phyloP scores from a whole-genome alignment of 768 basidiomycete species.

The Exidia glandulosa region DNA sequence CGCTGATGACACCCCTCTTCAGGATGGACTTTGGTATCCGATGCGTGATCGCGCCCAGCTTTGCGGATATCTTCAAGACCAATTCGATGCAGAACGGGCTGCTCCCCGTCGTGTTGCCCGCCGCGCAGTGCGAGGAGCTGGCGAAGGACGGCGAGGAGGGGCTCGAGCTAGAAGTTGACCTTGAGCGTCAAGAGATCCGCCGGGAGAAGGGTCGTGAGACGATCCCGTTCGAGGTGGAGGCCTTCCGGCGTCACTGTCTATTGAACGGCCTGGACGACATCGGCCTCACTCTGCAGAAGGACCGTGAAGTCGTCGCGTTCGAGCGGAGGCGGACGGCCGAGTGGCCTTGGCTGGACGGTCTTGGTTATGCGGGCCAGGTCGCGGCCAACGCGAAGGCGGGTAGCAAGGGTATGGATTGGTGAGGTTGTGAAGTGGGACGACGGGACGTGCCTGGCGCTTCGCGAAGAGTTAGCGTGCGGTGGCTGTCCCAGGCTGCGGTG shows the following conservation, averaged over 20 bases:
- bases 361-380: conserved; percentile 66
- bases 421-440: conserved; percentile 8
- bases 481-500: not conserved
- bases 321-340: conserved; percentile 63
- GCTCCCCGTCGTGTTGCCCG: conserved; percentile 66
- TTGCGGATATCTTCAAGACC: conserved; percentile 84
- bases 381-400: conserved; percentile 24
- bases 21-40: conserved; percentile 87
- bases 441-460: not conserved
- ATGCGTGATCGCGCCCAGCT: conserved; percentile 78
- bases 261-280: conserved; percentile 96
- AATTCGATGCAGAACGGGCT: conserved; percentile 92
- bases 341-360: conserved; percentile 97
- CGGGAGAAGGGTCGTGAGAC: conserved; percentile 43
- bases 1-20: conserved; percentile 2
- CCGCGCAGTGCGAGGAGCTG: conserved; percentile 58
- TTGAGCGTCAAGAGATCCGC: conserved; percentile 70
- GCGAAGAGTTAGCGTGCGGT: too few relatives aligned
- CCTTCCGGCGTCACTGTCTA: conserved; percentile 88
- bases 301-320: conserved; percentile 59
- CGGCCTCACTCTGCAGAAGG: conserved; percentile 81
- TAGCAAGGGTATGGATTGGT: conserved; percentile 64
- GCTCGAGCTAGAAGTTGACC: conserved; percentile 69
- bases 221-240: conserved; percentile 72
- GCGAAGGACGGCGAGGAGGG: conserved; percentile 69